These are phyloP conservation scores for Colletotrichum trifolii DNA, from an alignment of 2,329 filamentous ascomycete genomes.

Conservation along the genomic window DNA sequence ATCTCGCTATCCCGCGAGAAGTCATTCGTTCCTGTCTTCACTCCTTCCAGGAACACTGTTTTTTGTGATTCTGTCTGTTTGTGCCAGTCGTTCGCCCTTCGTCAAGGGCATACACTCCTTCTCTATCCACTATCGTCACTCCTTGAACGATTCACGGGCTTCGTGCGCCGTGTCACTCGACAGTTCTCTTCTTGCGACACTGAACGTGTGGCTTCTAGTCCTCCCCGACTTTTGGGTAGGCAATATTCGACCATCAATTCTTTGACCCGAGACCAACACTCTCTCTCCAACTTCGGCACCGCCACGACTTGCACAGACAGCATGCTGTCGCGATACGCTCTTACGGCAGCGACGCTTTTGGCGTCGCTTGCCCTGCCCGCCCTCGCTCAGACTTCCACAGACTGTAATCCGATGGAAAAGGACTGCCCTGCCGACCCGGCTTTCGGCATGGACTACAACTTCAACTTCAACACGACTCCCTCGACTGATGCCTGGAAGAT, in stretches of 20 bases:
- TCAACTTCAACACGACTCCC: slow-evolving; percentile 73
- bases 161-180: slow-evolving; percentile 12
- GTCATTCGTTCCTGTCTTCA: slow-evolving; percentile 3
- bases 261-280: neutral
- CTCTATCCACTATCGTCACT: slow-evolving; percentile 26
- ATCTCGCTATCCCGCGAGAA: slow-evolving; percentile 1
- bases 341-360: slow-evolving; percentile 53
- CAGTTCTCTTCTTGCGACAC: slow-evolving; percentile 18
- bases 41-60: slow-evolving; percentile 9
- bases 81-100: slow-evolving; percentile 6
- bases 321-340: slow-evolving; percentile 42
- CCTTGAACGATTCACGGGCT: slow-evolving; percentile 14
- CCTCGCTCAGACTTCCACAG: slow-evolving; percentile 78
- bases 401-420: slow-evolving; percentile 80
- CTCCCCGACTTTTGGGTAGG: neutral
- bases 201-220: slow-evolving; percentile 19
- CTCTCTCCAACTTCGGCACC: slow-evolving; percentile 28
- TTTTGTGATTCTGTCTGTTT: slow-evolving; percentile 11
- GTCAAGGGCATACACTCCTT: slow-evolving; percentile 15
- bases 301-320: too few relatives aligned
- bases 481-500: slow-evolving; percentile 74
- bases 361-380: slow-evolving; percentile 58
- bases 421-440: slow-evolving; percentile 79
- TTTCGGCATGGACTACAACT: slow-evolving; percentile 71
- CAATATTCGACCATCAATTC: neutral